These are phyloP conservation scores for Cenchrus purpureus DNA, from an alignment of 176 grass and related monocot genomes.

Conservation along the genomic window DNA sequence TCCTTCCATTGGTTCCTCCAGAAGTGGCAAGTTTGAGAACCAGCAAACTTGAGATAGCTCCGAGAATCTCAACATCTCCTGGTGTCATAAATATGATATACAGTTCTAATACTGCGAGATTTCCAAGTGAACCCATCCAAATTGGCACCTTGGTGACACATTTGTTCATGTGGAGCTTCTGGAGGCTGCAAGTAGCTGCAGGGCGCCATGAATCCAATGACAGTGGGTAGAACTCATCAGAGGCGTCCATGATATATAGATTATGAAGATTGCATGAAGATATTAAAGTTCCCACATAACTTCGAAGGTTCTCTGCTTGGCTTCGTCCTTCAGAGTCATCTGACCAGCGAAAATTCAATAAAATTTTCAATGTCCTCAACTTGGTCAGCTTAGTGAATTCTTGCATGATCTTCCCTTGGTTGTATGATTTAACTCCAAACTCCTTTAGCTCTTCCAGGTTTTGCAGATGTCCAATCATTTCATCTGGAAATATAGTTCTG, in stretches of 20 bases:
- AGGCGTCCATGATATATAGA: neutral
- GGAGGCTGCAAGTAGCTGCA: no score
- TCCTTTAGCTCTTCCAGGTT: neutral
- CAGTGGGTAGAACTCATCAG: no score
- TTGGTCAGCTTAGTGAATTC: slow-evolving; percentile 21
- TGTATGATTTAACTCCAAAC: neutral
- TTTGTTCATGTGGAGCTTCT: no score
- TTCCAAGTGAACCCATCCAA: no score
- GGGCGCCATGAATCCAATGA: no score
- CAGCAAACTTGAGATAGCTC: no score
- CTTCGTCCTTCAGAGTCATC: no score
- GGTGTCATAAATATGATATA: no score
- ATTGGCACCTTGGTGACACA: no score
- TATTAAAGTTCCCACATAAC: neutral
- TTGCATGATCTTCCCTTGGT: neutral
- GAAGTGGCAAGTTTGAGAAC: neutral
- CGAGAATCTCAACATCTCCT: no score
- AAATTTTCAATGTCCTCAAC: neutral
- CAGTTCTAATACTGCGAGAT: no score
- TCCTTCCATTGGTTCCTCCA: neutral
- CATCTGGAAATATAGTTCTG: neutral
- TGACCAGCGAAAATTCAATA: no score
- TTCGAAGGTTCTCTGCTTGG: neutral
- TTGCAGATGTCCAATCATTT: slow-evolving; percentile 4
- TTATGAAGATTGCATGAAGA: neutral